Conservation (phyloP, 2,329 filamentous ascomycete genomes). For the Corniculantispora saksenae region DNA sequence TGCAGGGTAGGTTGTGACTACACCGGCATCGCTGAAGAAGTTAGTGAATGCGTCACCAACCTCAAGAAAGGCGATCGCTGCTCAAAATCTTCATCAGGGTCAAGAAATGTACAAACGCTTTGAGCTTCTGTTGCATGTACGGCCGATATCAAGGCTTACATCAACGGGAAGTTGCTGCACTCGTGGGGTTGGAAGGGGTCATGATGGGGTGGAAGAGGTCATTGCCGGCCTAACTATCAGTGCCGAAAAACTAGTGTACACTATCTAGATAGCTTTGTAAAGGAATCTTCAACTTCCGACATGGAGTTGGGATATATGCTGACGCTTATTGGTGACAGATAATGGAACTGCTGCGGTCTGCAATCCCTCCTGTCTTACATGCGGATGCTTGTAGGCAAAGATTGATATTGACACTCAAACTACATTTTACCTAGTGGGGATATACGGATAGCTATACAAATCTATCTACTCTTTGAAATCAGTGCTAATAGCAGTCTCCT, state of each 20-base stretch:
- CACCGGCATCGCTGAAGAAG: conserved; percentile 47
- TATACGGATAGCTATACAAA: not conserved
- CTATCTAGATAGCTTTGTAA: not conserved
- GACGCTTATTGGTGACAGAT: too few relatives aligned
- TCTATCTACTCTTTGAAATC: not conserved
- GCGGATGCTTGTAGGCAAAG: not conserved
- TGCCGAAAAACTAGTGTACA: not conserved
- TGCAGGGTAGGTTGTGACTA: conserved; percentile 46
- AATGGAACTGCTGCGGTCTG: too few relatives aligned
- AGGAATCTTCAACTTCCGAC: too few relatives aligned
- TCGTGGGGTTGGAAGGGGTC: not conserved
- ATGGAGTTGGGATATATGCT: too few relatives aligned
- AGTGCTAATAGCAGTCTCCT: conserved; percentile 8
- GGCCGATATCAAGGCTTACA: not conserved
- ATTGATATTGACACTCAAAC: not conserved
- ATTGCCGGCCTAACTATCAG: not conserved
- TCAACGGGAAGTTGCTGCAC: not conserved
- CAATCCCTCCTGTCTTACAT: too few relatives aligned
- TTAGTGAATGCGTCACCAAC: conserved; percentile 45
- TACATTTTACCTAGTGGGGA: too few relatives aligned
- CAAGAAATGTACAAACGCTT: conserved; percentile 52
- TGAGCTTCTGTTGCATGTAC: conserved; percentile 42
- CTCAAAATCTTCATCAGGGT: conserved; percentile 37
- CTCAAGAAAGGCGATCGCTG: conserved; percentile 51
- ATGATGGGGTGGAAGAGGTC: not conserved